Conservation (phyloP, 2,329 filamentous ascomycete genomes). For the Coniochaeta ligniaria region DNA sequence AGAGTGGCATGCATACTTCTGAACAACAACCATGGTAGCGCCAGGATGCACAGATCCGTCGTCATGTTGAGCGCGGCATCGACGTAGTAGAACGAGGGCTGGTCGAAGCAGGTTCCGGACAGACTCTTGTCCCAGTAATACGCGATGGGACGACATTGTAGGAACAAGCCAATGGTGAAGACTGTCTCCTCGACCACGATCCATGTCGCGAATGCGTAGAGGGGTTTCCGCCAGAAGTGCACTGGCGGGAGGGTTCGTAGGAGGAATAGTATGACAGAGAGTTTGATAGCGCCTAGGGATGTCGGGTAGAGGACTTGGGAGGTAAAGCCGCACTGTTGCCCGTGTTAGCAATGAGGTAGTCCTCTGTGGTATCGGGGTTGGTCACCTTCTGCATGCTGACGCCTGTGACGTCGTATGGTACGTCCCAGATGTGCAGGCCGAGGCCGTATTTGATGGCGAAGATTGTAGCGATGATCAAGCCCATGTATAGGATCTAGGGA, state of each 20-base stretch:
- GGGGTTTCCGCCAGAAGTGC: slow-evolving; percentile 3
- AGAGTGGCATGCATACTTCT: neutral
- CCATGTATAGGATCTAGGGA: too few species aligned
- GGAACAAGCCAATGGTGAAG: slow-evolving; percentile 6
- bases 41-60: slow-evolving; percentile 2
- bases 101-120: slow-evolving; percentile 2
- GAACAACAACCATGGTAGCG: slow-evolving; percentile 4
- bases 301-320: slow-evolving; percentile 4
- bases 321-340: slow-evolving; percentile 3
- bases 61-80: slow-evolving; percentile 5
- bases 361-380: too few species aligned
- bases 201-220: slow-evolving; percentile 2
- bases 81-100: slow-evolving; percentile 5
- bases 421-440: slow-evolving; percentile 4
- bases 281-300: slow-evolving; percentile 2
- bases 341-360: neutral
- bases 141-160: slow-evolving; percentile 3
- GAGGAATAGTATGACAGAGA: slow-evolving; percentile 4
- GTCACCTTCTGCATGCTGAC: slow-evolving; percentile 5
- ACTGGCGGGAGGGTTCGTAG: neutral
- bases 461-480: too few species aligned
- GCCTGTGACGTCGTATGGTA: neutral
- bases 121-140: slow-evolving; percentile 5
- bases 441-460: slow-evolving; percentile 1
- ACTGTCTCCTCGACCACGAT: neutral